A percentile compares a stretch with the other conserved stretches of the same genome.
These are phyloP conservation scores for Xanthoparmelia taractica DNA, from an alignment of 495 filamentous ascomycete species.

Conservation along the genomic window DNA sequence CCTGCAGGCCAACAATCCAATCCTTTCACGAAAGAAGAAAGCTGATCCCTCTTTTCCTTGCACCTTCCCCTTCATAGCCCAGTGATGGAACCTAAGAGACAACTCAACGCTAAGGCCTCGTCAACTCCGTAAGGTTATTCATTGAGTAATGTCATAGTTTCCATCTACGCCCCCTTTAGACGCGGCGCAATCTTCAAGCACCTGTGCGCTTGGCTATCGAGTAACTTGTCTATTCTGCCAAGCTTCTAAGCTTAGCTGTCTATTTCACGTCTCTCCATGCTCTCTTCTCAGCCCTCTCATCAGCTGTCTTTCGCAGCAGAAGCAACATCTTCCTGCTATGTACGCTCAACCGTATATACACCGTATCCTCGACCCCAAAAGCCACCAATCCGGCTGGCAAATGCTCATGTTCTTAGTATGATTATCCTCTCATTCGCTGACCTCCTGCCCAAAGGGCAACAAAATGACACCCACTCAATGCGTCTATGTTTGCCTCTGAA, in stretches of 20 bases:
- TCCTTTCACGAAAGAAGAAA: too few relatives aligned
- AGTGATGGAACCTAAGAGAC: too few relatives aligned
- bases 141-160: background rate
- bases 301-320: constrained; percentile 2
- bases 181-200: background rate
- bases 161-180: background rate
- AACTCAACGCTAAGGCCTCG: background rate
- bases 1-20: too few relatives aligned
- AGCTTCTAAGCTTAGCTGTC: constrained; percentile 8
- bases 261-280: background rate
- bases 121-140: background rate
- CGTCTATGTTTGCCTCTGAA: background rate
- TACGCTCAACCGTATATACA: constrained; percentile 1
- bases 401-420: constrained; percentile 1
- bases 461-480: background rate
- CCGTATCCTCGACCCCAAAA: background rate
- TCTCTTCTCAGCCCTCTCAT: background rate
- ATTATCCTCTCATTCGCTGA: background rate
- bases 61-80: too few relatives aligned
- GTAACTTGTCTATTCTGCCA: constrained; percentile 1
- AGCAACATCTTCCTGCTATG: constrained; percentile 8
- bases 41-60: too few relatives aligned
- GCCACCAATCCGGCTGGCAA: background rate
- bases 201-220: background rate
- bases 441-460: background rate